A percentile compares a stretch with the other conserved stretches of the same genome.
These are phyloP conservation scores for Cytospora piceae DNA, from an alignment of 2,329 filamentous ascomycete genomes.

Conservation along the genomic window DNA sequence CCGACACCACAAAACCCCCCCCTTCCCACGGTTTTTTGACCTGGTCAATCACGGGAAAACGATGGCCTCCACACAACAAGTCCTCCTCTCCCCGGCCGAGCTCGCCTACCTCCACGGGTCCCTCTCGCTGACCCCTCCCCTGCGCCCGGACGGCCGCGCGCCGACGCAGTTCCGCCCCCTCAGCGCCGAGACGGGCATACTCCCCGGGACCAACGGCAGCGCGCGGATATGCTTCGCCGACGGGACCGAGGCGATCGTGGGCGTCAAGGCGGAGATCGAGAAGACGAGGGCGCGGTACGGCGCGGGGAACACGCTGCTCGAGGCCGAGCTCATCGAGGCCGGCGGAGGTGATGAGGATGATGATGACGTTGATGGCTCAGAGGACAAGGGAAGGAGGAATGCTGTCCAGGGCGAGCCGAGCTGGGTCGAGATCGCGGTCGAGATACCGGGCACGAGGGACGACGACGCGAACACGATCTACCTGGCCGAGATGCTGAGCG, in stretches of 20 bases:
- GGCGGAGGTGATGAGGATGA: slow-evolving; percentile 43
- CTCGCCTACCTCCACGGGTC: slow-evolving; percentile 93
- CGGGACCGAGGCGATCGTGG: slow-evolving; percentile 93
- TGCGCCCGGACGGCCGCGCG: slow-evolving; percentile 84
- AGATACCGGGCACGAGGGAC: slow-evolving; percentile 88
- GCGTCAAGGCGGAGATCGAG: slow-evolving; percentile 93
- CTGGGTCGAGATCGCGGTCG: slow-evolving; percentile 90
- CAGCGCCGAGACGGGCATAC: slow-evolving; percentile 84
- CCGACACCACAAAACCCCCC: not conserved
- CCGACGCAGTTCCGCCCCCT: slow-evolving; percentile 89
- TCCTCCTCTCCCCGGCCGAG: slow-evolving; percentile 89
- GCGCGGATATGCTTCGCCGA: slow-evolving; percentile 93
- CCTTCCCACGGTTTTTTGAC: not conserved
- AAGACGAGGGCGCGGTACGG: slow-evolving; percentile 54
- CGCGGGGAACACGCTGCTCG: slow-evolving; percentile 35
- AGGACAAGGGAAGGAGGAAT: slow-evolving; percentile 38
- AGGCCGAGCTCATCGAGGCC: slow-evolving; percentile 32
- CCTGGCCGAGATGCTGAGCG: slow-evolving; percentile 82
- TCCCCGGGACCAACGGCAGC: slow-evolving; percentile 88
- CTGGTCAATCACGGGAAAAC: not conserved
- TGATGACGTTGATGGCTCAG: slow-evolving; percentile 44
- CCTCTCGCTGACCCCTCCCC: slow-evolving; percentile 77
- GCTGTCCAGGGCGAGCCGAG: slow-evolving; percentile 54
- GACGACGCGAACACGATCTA: slow-evolving; percentile 91
- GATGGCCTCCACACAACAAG: slow-evolving; percentile 69